Conservation (phyloP, 352 stramenopile genomes). For the Pythium rishiriense region DNA sequence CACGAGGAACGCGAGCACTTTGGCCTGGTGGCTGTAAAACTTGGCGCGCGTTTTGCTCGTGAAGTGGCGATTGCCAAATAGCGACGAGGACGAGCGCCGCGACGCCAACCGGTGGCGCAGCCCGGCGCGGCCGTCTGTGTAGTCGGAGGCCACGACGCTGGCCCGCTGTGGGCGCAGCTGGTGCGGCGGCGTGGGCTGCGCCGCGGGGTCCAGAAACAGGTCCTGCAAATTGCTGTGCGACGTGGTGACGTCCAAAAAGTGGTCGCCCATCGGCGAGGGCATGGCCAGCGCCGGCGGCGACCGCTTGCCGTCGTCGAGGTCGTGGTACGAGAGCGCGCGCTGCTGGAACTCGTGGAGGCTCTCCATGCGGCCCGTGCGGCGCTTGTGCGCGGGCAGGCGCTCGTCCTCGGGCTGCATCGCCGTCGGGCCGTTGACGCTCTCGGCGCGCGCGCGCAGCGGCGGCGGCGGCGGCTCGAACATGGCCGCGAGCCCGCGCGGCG, state of each 20-base stretch:
- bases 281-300: slow-evolving; percentile 16
- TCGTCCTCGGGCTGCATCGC: slow-evolving; percentile 29
- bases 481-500: background rate
- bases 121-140: slow-evolving; percentile 45
- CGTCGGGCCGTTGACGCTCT: background rate
- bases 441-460: background rate
- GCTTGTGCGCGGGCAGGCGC: slow-evolving; percentile 61
- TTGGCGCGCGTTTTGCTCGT: slow-evolving; percentile 38
- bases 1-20: slow-evolving; percentile 74
- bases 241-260: slow-evolving; percentile 16
- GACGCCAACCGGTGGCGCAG: slow-evolving; percentile 37
- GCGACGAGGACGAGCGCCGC: slow-evolving; percentile 51
- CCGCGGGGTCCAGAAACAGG: slow-evolving; percentile 19
- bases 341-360: slow-evolving; percentile 87
- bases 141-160: slow-evolving; percentile 28
- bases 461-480: slow-evolving; percentile 14
- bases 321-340: slow-evolving; percentile 59
- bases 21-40: slow-evolving; percentile 68
- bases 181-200: background rate
- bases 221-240: slow-evolving; percentile 17
- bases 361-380: slow-evolving; percentile 65
- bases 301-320: slow-evolving; percentile 18
- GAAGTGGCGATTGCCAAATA: slow-evolving; percentile 59
- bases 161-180: background rate
- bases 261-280: background rate